Percentiles rank a stretch among this genome's conserved stretches.
Conservation (phyloP, 2,329 filamentous ascomycete genomes). For the Neofusicoccum laricinum region DNA sequence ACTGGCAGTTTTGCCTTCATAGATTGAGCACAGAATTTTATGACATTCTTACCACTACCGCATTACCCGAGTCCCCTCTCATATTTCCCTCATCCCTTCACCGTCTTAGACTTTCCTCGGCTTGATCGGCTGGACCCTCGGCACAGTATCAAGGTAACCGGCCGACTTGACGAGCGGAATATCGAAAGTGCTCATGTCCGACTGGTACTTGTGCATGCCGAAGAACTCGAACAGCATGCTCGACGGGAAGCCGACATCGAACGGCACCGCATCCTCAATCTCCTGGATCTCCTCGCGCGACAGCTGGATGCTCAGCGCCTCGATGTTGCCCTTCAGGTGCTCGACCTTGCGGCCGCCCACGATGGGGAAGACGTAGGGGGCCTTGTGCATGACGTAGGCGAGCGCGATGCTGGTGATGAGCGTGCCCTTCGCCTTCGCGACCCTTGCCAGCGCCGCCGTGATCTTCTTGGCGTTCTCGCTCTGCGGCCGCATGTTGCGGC, state of each 20-base stretch:
- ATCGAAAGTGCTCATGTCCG: constrained; percentile 28
- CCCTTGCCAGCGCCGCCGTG: constrained; percentile 57
- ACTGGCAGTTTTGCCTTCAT: too few relatives aligned
- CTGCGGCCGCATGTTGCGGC: constrained; percentile 37
- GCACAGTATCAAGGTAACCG: constrained; percentile 28
- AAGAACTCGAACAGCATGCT: constrained; percentile 48
- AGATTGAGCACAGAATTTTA: too few relatives aligned
- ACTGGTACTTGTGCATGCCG: constrained; percentile 26
- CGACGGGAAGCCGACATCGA: constrained; percentile 66
- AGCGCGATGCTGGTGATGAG: constrained; percentile 62
- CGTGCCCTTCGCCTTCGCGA: constrained; percentile 53
- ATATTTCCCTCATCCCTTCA: too few relatives aligned
- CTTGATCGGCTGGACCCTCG: constrained; percentile 10
- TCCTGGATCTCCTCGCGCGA: constrained; percentile 61
- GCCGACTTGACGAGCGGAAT: constrained; percentile 27
- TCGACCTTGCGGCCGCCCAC: constrained; percentile 67
- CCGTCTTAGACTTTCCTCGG: neutral
- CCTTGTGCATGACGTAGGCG: constrained; percentile 71
- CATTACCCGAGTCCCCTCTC: neutral
- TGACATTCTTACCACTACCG: neutral
- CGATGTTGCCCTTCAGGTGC: constrained; percentile 68
- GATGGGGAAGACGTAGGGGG: constrained; percentile 70
- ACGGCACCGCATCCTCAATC: constrained; percentile 61
- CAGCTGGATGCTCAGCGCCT: constrained; percentile 61
- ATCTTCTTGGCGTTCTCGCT: constrained; percentile 51